Evolutionary conservation across 2,329 filamentous ascomycete species (phyloP), one percentile per base, ranked within the genome.

Genomic region (Cladosporium halotolerans): DNA sequence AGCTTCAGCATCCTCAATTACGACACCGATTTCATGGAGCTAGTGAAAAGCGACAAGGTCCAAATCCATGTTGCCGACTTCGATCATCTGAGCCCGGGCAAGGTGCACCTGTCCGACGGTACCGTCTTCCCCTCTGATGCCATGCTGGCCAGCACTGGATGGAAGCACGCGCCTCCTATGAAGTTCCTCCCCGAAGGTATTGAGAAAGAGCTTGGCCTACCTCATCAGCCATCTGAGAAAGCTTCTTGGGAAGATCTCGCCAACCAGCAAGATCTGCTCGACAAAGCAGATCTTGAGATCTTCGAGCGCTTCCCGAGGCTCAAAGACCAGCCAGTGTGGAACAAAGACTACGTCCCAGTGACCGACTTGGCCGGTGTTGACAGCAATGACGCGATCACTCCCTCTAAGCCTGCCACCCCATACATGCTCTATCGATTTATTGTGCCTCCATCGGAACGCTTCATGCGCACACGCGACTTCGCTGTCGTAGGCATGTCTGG

Each of bases 1-100:
- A 74, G 74, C 0, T 70, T 85, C 32, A 79, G 78, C 43, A 83
- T 85, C 32, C 71, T 82, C 53, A 86, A 85, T 62, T 85, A 81
- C 59, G 73, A 55, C 18, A 60, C 72, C 3, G 72, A 79, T 58
- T 77, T 85, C 62, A 79, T 83, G 62, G 76, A 80, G 4, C 68
- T 82, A 9, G 73, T 86, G 9, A 72, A 71, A 43, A 65, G 72
- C 5, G 78, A 78, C 4, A 73, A 70, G 11, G 76, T 85, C 33
- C 71, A 72, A 13, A 69, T 86, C 0, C 74, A 83, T 47, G 63
- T 82, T 6, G 75, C 75, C 31, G 79, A 84, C 43, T 72, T 86
- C 6, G 66, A 69, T 2, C 68, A 69, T 18, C 70, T 85, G 3
- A 71, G 72, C 0, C 61, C 69, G 2, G 63, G 70, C 13, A 70